phyloP scores from a whole-genome alignment of 257 asterid genomes.

The Handroanthus guayacan region DNA sequence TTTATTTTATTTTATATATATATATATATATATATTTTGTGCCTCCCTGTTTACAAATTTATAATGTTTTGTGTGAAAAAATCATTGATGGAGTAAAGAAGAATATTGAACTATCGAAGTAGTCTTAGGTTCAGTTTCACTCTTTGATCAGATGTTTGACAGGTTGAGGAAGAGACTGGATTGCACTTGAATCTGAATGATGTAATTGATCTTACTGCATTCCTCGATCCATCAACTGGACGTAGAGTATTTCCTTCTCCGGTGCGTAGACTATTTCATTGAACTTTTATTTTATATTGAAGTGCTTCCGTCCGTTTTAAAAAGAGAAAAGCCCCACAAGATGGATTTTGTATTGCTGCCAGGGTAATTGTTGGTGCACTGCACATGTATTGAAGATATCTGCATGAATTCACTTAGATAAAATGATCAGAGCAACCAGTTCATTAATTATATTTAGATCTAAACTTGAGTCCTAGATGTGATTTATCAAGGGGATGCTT shows the following conservation, averaged over 20 bases:
- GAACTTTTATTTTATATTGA: constrained; percentile 1
- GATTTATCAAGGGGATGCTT: neutral
- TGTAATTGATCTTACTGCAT: constrained; percentile 80
- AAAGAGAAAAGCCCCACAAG: neutral
- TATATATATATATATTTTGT: neutral
- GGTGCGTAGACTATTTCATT: constrained; percentile 41
- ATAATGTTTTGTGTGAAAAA: neutral
- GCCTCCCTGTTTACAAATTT: neutral
- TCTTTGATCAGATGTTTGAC: constrained; percentile 37
- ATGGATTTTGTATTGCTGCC: neutral
- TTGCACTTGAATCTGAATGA: constrained; percentile 69
- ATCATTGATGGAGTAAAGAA: neutral
- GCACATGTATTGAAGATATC: neutral
- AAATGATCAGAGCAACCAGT: neutral
- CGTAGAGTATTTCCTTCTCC: constrained; percentile 79
- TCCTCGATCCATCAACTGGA: constrained; percentile 81
- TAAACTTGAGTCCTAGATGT: neutral
- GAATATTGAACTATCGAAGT: neutral
- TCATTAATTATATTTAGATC: neutral
- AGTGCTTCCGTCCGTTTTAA: neutral
- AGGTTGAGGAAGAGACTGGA: constrained; percentile 97
- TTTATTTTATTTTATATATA: too few species aligned
- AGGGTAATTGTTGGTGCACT: neutral
- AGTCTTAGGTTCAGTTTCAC: constrained; percentile 18
- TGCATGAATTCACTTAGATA: neutral